Evolutionary conservation across 2,329 filamentous ascomycete genomes (phyloP), one percentile per base, ranked within the genome.

Genomic region (Aspergillus sp.): DNA sequence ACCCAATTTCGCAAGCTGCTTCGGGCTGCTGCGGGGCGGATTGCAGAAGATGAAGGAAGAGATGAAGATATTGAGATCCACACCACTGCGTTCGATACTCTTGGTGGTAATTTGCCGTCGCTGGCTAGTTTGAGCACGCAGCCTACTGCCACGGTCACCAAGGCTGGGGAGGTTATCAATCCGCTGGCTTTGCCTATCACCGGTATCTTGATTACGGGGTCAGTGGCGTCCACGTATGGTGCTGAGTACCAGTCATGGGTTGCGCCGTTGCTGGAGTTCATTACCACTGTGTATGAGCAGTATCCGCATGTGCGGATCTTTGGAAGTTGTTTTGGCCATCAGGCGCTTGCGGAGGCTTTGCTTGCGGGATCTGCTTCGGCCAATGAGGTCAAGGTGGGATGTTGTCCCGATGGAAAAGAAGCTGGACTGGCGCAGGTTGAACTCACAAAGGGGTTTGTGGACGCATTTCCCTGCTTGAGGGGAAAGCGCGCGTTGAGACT

Each of bases 321-420:
- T 50, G 74, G 73, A 8, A 74, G 73, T 2, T 76, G 74, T 55
- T 76, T 74, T 62, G 74, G 72, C 0, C 72, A 74, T 51, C 72
- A 74, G 60, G 59, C 73, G 13, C 66, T 74, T 39, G 65, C 63
- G 2, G 57, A 61, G 43, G 59, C 63, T 1, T 13, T 69, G 1
- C 52, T 69, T 2, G 49, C 65, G 8, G 55, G 65, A 12, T 57
- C 63, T 52, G 15, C 21, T 13, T 32, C 36, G 12, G 15, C 47
- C 15, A 2, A 15, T 3, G 7, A 13, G 21, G 15, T 17, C 6
- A 17, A 47, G 48, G 72, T 75, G 5, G 66, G 69, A 28, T 39
- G 51, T 7, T 69, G 67, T 10, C 56, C 63, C 0, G 6, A 28
- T 0, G 74, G 74, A 0, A 70, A 62, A 5, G 74, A 77, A 55